Conservation (phyloP, 345 rosid species). For the Gynandropsis gynandra region DNA sequence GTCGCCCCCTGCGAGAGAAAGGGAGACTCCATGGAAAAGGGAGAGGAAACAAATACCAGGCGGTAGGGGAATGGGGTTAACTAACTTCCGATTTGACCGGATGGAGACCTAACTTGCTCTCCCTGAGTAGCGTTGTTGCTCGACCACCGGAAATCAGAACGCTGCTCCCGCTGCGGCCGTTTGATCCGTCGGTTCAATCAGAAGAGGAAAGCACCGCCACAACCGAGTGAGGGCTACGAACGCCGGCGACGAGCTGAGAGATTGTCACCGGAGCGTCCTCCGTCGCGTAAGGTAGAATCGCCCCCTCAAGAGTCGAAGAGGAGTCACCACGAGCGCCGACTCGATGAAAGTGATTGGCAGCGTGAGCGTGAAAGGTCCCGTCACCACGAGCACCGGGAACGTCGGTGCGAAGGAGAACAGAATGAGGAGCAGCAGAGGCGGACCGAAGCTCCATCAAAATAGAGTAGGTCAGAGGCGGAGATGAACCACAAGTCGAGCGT, state of each 20-base stretch:
- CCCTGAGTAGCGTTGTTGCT: no score
- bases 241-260: slow-evolving; percentile 20
- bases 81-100: no score
- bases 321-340: slow-evolving; percentile 32
- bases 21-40: no score
- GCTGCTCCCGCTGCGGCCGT: no score
- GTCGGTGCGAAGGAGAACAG: slow-evolving; percentile 28
- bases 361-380: slow-evolving; percentile 19
- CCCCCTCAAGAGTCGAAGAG: slow-evolving; percentile 49
- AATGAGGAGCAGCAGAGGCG: slow-evolving; percentile 21
- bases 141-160: no score
- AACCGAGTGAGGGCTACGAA: slow-evolving; percentile 24
- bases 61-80: no score
- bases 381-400: slow-evolving; percentile 18
- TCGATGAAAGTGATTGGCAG: slow-evolving; percentile 20
- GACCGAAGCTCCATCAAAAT: slow-evolving; percentile 11
- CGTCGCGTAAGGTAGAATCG: slow-evolving; percentile 26
- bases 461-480: slow-evolving; percentile 19
- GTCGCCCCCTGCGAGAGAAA: no score
- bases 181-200: no score
- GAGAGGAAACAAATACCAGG: no score
- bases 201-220: slow-evolving; percentile 35
- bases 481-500: slow-evolving; percentile 50
- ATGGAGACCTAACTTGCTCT: no score
- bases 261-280: no score